A percentile compares a stretch with the other conserved stretches of the same genome.
phyloP scores from a whole-genome alignment of 257 asterid genomes.

The Capsicum pubescens region DNA sequence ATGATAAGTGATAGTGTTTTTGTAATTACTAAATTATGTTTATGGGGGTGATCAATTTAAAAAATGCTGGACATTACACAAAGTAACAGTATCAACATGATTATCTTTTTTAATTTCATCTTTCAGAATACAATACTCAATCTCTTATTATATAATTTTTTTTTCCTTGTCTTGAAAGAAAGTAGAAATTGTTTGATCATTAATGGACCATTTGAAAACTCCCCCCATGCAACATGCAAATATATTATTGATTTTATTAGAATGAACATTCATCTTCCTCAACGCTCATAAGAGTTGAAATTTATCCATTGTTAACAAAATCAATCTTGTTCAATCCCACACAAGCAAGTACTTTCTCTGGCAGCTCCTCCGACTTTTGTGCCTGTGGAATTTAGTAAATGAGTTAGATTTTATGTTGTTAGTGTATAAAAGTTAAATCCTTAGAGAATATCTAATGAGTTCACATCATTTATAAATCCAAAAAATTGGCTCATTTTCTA shows the following conservation, averaged over 20 bases:
- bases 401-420: not conserved
- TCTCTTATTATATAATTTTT: not conserved
- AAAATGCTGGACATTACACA: not conserved
- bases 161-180: not conserved
- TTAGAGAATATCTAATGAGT: too few species aligned
- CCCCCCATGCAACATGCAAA: conserved; percentile 5
- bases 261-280: conserved; percentile 34
- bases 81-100: not conserved
- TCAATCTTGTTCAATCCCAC: conserved; percentile 77
- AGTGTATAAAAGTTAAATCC: not conserved
- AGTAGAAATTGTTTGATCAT: not conserved
- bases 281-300: conserved; percentile 67
- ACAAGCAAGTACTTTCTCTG: conserved; percentile 77
- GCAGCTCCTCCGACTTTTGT: conserved; percentile 83
- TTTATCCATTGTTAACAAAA: conserved; percentile 74
- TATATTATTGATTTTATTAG: not conserved
- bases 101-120: not conserved
- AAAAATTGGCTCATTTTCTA: not conserved
- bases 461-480: not conserved
- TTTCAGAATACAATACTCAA: not conserved
- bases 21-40: not conserved
- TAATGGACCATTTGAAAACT: conserved; percentile 27
- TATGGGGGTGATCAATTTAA: not conserved
- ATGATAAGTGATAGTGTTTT: not conserved
- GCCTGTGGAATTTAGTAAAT: conserved; percentile 49